Evolutionary conservation across 1,284 basidiomycete genomes (phyloP).

Genomic region (Sporisorium scitamineum): DNA sequence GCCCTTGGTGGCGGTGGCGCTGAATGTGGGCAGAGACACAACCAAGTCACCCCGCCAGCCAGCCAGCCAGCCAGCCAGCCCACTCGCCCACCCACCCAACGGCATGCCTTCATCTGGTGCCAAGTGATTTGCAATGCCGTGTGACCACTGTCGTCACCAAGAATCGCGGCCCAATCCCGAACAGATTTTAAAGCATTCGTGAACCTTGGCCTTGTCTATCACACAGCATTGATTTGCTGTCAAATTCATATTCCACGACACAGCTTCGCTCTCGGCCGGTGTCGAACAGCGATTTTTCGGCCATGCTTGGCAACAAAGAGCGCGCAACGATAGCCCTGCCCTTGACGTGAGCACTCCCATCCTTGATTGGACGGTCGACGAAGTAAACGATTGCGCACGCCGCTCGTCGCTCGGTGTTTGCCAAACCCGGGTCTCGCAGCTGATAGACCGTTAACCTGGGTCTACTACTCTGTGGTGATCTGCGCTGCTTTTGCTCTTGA

Average conservation of each 20-base stretch:
- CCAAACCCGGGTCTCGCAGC: constrained; percentile 20
- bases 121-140: background rate
- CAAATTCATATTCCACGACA: background rate
- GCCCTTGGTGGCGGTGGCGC: background rate
- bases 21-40: background rate
- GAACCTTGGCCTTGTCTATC: too few species aligned
- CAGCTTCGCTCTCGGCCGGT: background rate
- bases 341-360: background rate
- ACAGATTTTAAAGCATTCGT: too few species aligned
- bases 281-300: background rate
- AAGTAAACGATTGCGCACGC: background rate
- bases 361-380: background rate
- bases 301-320: background rate
- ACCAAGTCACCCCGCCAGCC: background rate
- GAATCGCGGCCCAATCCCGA: too few species aligned
- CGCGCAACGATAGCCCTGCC: too few species aligned
- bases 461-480: too few species aligned
- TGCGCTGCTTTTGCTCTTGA: too few species aligned
- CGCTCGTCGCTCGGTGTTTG: constrained; percentile 15
- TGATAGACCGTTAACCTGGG: constrained; percentile 12
- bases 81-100: background rate
- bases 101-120: background rate
- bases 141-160: background rate
- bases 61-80: background rate
- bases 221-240: too few species aligned